These are phyloP conservation scores for Lodderomyces elongisporus DNA, from an alignment of 1,139 yeast species.

Conservation along the genomic window DNA sequence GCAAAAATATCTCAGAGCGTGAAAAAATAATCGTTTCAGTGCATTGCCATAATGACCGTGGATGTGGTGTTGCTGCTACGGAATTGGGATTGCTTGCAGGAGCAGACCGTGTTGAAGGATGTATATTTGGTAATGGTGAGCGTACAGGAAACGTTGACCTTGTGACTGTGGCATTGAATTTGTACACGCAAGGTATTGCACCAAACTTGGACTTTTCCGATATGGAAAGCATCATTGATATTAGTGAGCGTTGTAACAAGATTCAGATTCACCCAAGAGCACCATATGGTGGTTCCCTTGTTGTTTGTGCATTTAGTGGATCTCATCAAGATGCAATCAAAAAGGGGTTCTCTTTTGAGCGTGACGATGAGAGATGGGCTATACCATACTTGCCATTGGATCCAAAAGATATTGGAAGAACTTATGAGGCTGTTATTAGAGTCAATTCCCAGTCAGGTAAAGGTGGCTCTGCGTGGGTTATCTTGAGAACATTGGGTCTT, in stretches of 20 bases:
- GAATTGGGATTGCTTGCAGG: constrained; percentile 47
- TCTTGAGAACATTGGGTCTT: constrained; percentile 42
- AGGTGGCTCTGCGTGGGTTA: constrained; percentile 50
- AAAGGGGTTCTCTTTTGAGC: constrained; percentile 35
- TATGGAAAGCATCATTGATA: constrained; percentile 34
- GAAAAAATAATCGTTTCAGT: constrained; percentile 43
- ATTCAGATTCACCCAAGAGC: constrained; percentile 46
- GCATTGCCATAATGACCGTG: constrained; percentile 48
- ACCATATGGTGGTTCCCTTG: constrained; percentile 46
- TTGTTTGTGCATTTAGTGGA: constrained; percentile 47
- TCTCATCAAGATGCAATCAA: constrained; percentile 50
- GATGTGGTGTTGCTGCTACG: constrained; percentile 49
- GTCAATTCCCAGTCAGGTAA: constrained; percentile 49
- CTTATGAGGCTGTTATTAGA: constrained; percentile 48
- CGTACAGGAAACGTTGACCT: constrained; percentile 49
- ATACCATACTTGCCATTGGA: constrained; percentile 48
- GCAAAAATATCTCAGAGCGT: constrained; percentile 37
- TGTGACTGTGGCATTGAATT: constrained; percentile 43
- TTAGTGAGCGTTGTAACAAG: constrained; percentile 44
- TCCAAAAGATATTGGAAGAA: constrained; percentile 46
- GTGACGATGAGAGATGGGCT: constrained; percentile 26
- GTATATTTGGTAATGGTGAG: constrained; percentile 48
- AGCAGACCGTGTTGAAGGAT: constrained; percentile 48
- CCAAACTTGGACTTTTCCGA: constrained; percentile 45
- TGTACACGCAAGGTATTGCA: constrained; percentile 43